These are phyloP conservation scores for Eimeria brunetti DNA, from an alignment of 169 alveolate species.

Conservation along the genomic window DNA sequence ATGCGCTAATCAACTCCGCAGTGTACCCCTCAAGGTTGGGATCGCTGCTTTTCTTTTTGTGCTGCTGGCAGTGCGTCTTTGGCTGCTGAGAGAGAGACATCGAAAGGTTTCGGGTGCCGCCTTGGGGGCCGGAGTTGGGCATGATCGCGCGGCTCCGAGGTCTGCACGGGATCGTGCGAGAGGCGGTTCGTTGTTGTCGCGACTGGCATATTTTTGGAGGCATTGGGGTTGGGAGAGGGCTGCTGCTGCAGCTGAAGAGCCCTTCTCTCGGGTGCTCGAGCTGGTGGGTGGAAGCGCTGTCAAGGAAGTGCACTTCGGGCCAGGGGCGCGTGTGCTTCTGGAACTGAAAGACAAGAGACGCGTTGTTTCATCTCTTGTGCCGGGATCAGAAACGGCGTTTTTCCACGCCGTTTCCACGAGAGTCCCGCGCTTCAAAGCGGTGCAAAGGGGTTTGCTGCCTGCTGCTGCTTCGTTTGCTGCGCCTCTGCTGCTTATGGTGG, in stretches of 20 bases:
- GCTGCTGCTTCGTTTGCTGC: not conserved
- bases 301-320: constrained; percentile 24
- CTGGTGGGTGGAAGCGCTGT: constrained; percentile 17
- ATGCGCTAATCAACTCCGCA: not conserved
- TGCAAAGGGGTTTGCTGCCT: not conserved
- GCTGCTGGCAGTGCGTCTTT: constrained; percentile 14
- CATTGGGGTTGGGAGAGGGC: not conserved
- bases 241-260: constrained; percentile 8
- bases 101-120: not conserved
- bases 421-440: constrained; percentile 40
- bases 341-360: constrained; percentile 1
- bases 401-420: constrained; percentile 40
- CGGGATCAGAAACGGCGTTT: constrained; percentile 47
- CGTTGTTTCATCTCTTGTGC: constrained; percentile 15
- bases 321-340: constrained; percentile 40
- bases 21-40: not conserved
- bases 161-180: not conserved
- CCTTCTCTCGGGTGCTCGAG: constrained; percentile 50
- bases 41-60: not conserved
- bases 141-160: too few relatives aligned
- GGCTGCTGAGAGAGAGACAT: not conserved
- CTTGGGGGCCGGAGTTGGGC: not conserved
- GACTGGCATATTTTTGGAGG: not conserved
- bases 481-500: constrained; percentile 1
- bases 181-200: not conserved